A percentile compares a stretch with the other conserved stretches of the same genome.
Evolutionary conservation across 1,284 basidiomycete genomes (phyloP).

Genomic region (Fomitopsis schrenkii): DNA sequence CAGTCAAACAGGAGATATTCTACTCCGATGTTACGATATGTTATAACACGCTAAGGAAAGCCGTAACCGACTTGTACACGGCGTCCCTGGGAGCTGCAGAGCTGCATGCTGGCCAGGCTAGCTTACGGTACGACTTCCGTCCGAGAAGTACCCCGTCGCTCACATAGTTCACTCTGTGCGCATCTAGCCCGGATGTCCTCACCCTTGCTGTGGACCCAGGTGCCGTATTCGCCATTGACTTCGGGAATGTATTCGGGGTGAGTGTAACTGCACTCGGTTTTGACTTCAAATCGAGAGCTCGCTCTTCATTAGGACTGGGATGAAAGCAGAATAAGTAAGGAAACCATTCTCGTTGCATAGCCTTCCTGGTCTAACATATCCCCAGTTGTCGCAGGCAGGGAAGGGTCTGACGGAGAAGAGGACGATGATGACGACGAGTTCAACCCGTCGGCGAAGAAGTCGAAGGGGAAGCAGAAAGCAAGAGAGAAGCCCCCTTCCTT

Average conservation of each 20-base stretch:
- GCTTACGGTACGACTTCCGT: slow-evolving; percentile 43
- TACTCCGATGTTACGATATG: slow-evolving; percentile 76
- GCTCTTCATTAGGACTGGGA: background rate
- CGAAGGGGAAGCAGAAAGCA: slow-evolving; percentile 29
- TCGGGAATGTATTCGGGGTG: slow-evolving; percentile 65
- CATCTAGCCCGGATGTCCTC: slow-evolving; percentile 40
- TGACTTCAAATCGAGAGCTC: background rate
- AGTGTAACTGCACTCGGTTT: slow-evolving; percentile 23
- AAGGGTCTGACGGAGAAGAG: slow-evolving; percentile 17
- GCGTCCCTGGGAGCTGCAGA: slow-evolving; percentile 39
- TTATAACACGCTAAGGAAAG: slow-evolving; percentile 69
- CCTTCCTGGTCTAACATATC: background rate
- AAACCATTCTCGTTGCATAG: too few species aligned
- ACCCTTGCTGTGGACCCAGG: slow-evolving; percentile 56
- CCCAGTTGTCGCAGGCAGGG: background rate
- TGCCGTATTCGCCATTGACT: slow-evolving; percentile 51
- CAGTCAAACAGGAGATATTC: slow-evolving; percentile 82
- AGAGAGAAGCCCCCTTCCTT: slow-evolving; percentile 22
- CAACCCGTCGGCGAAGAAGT: slow-evolving; percentile 36
- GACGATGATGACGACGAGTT: slow-evolving; percentile 47
- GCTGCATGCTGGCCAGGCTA: slow-evolving; percentile 68
- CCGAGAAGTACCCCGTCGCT: background rate
- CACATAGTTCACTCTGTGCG: background rate
- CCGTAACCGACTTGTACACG: slow-evolving; percentile 57
- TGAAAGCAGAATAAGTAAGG: background rate